Base-by-base conservation (phyloP, 1,284 basidiomycete genomes). In the Athelia sp. region DNA sequence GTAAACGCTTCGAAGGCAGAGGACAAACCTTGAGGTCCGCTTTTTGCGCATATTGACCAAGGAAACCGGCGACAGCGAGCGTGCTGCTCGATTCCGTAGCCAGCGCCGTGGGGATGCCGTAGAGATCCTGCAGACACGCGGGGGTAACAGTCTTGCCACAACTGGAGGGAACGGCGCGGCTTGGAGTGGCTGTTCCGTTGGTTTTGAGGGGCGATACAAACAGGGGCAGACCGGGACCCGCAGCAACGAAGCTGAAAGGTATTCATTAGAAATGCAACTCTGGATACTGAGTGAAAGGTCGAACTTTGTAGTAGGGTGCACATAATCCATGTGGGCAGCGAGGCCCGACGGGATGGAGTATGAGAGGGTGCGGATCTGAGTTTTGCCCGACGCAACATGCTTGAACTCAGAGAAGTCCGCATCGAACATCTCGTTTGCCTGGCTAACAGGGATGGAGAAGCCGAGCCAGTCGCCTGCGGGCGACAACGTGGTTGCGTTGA, bases 221-320 rank as follows among this genome's bases (percentile, higher is more conserved):
- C 6, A 46, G 48, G 13, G 54, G 45, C 4, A 47, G 22, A 36
- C 56, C 57, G 10, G 61, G 52, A 14, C n/a, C n/a, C n/a, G 57
- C 51, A 29, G 60, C 53, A 21, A 65, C 26, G 52, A 57, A 63
- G 53, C 60, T 67, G 65, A 58, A 68, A 64, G 29, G 58, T 53
- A 19, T 56, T 58, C 50, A 68, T 40, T 40, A 17, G 21, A 15
- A 4, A 40, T 40, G 21, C 15, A 6, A 15, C 8, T 40, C 8
- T 18, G n/a, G 36, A 22, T 6, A n/a, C n/a, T 9, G 15, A 6
- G 36, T 18, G 21, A 6, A 23, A 56, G 44, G 66, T 62, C 59
- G 59, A 0, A 76, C 69, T 57, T 70, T 62, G 71, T 74, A 2
- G 72, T 75, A 0, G 75, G 75, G 34, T 70, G 64, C 31, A 76